A percentile compares a stretch with the other conserved stretches of the same genome.
Conservation (phyloP, 768 basidiomycete species). For the Pseudohyphozyma bogoriensis region DNA sequence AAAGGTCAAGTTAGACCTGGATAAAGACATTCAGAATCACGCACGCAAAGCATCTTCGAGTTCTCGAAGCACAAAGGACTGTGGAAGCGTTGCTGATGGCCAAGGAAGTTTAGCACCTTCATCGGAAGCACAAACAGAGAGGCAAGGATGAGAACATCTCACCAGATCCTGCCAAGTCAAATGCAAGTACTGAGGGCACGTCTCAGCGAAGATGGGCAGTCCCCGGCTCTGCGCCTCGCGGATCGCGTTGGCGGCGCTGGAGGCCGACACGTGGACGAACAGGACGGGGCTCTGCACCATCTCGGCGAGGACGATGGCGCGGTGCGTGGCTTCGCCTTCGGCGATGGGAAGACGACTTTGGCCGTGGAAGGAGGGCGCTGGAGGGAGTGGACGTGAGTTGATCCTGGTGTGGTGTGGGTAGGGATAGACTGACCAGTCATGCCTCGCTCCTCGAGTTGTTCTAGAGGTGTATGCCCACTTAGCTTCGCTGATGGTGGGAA, state of each 20-base stretch:
- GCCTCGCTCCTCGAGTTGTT: neutral
- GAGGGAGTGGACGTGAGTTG: too few relatives aligned
- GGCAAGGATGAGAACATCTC: too few relatives aligned
- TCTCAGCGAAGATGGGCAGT: slow-evolving; percentile 36
- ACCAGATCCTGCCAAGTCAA: slow-evolving; percentile 34
- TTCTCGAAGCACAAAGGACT: slow-evolving; percentile 29
- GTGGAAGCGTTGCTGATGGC: slow-evolving; percentile 1
- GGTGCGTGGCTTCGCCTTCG: slow-evolving; percentile 37
- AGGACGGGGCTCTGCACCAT: slow-evolving; percentile 36
- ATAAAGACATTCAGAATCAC: too few relatives aligned
- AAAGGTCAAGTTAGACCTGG: too few relatives aligned
- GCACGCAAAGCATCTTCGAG: slow-evolving; percentile 36
- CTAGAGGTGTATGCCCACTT: too few relatives aligned
- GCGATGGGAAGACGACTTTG: slow-evolving; percentile 35
- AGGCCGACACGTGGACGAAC: slow-evolving; percentile 36
- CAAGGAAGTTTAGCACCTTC: too few relatives aligned
- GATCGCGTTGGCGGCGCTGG: slow-evolving; percentile 27
- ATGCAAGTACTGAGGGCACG: slow-evolving; percentile 37
- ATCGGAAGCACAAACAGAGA: too few relatives aligned
- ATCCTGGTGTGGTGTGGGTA: too few relatives aligned
- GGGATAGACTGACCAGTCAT: too few relatives aligned
- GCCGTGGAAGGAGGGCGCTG: slow-evolving; percentile 35
- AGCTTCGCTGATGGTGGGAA: too few relatives aligned
- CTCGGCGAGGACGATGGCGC: slow-evolving; percentile 35
- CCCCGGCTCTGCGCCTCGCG: slow-evolving; percentile 34